Percentiles rank a stretch among this genome's conserved stretches.
phyloP scores from a whole-genome alignment of 2,329 filamentous ascomycete genomes.

The Pochonia chlamydosporia region DNA sequence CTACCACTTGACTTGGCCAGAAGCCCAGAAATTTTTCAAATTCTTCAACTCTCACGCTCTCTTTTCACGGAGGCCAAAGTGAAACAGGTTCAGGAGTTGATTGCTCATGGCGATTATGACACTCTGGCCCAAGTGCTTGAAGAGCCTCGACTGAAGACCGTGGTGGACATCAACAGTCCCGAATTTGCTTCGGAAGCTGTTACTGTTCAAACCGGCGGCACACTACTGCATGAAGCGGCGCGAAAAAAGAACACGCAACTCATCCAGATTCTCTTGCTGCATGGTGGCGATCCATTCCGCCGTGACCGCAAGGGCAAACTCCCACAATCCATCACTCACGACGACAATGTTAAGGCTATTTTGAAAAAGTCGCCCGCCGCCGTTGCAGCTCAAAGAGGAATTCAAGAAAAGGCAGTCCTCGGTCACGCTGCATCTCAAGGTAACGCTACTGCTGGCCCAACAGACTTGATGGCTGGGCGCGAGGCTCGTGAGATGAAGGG shows the following conservation, averaged over 20 bases:
- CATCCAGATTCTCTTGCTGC: constrained; percentile 84
- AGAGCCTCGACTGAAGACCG: constrained; percentile 77
- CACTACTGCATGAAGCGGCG: constrained; percentile 87
- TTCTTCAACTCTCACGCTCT: constrained; percentile 83
- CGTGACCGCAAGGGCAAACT: constrained; percentile 93
- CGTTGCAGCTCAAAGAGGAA: constrained; percentile 86
- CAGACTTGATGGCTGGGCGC: constrained; percentile 64
- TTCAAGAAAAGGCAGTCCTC: constrained; percentile 94
- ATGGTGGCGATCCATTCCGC: constrained; percentile 93
- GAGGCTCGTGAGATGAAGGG: constrained; percentile 97
- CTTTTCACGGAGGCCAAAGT: constrained; percentile 85
- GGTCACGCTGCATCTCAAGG: constrained; percentile 62
- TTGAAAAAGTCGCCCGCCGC: constrained; percentile 92
- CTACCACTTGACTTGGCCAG: constrained; percentile 83
- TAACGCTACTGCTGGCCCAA: constrained; percentile 42
- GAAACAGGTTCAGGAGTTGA: constrained; percentile 74
- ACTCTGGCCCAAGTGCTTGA: constrained; percentile 73
- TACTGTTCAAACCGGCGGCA: constrained; percentile 80
- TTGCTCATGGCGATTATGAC: constrained; percentile 68
- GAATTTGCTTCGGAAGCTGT: constrained; percentile 78
- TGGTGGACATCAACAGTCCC: constrained; percentile 86
- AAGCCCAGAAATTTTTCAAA: constrained; percentile 92
- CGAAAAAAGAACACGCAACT: constrained; percentile 80
- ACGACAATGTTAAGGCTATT: constrained; percentile 81
- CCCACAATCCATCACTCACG: constrained; percentile 92